These are phyloP conservation scores for Termitomyces titanicus DNA, from an alignment of 768 basidiomycete genomes.

Conservation along the genomic window DNA sequence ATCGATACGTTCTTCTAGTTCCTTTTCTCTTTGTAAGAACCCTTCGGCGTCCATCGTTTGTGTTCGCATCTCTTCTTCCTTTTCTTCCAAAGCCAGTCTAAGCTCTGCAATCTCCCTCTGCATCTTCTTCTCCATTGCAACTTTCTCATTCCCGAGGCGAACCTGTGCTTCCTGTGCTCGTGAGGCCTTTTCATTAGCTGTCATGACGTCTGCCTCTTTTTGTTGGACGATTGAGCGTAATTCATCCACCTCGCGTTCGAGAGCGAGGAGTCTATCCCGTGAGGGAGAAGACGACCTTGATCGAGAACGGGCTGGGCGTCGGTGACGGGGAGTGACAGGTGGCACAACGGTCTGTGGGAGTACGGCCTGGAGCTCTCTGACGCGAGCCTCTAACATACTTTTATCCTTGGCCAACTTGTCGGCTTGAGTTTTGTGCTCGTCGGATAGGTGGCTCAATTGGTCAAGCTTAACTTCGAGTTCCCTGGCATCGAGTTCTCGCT, in stretches of 20 bases:
- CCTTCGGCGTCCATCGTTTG: conserved; percentile 36
- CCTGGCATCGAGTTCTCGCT: conserved; percentile 42
- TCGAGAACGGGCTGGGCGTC: conserved; percentile 40
- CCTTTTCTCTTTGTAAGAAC: conserved; percentile 50
- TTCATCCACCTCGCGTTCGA: conserved; percentile 57
- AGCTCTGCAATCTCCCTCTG: conserved; percentile 43
- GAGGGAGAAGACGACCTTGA: conserved; percentile 59
- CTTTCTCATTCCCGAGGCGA: conserved; percentile 55
- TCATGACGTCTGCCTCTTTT: conserved; percentile 41
- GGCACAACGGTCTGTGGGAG: conserved; percentile 30
- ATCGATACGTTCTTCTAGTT: conserved; percentile 62
- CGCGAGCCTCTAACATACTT: conserved; percentile 46
- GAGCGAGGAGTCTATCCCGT: conserved; percentile 30
- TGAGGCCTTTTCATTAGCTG: conserved; percentile 43
- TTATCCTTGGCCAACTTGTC: conserved; percentile 59
- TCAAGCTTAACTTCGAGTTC: conserved; percentile 59
- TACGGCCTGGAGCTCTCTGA: conserved; percentile 54
- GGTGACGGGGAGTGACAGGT: conserved; percentile 27
- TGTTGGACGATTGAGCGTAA: conserved; percentile 37
- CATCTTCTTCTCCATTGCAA: conserved; percentile 47
- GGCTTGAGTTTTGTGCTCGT: conserved; percentile 37
- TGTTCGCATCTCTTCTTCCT: conserved; percentile 55
- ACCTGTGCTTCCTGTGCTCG: conserved; percentile 46
- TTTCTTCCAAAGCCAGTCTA: conserved; percentile 43
- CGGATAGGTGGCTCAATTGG: conserved; percentile 49